These are phyloP conservation scores for Lanmaoa pseudosensibilis DNA, from an alignment of 768 basidiomycete species.

Conservation along the genomic window DNA sequence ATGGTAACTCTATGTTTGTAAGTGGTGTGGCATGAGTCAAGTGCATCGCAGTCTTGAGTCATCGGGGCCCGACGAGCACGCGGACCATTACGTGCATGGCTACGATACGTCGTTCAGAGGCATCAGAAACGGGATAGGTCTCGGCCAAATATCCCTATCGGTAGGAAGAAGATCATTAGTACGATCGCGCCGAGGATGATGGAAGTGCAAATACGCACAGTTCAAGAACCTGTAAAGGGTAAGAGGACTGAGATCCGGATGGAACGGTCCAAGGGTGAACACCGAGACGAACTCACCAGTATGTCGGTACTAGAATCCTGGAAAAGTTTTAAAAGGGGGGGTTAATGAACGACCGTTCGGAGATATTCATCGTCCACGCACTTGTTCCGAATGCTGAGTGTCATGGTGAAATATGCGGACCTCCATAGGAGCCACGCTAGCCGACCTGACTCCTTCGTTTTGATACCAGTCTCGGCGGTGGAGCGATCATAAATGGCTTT, in stretches of 20 bases:
- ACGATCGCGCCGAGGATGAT: slow-evolving; percentile 9
- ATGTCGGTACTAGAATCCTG: slow-evolving; percentile 66
- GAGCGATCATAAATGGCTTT: slow-evolving; percentile 77
- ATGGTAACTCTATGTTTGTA: slow-evolving; percentile 11
- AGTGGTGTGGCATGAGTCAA: background rate
- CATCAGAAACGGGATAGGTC: slow-evolving; percentile 67
- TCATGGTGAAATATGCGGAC: slow-evolving; percentile 79
- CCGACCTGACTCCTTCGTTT: slow-evolving; percentile 63
- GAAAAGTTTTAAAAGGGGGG: background rate
- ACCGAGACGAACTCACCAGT: slow-evolving; percentile 48
- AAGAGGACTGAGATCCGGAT: slow-evolving; percentile 15
- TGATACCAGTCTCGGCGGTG: slow-evolving; percentile 45
- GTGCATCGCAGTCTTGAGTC: background rate
- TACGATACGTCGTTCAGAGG: slow-evolving; percentile 3
- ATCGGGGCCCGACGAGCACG: background rate
- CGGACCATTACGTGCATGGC: background rate
- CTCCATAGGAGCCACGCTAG: slow-evolving; percentile 81
- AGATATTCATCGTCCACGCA: slow-evolving; percentile 32
- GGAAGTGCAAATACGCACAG: slow-evolving; percentile 41
- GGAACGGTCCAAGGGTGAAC: slow-evolving; percentile 1
- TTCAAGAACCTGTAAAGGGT: slow-evolving; percentile 57
- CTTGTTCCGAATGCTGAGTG: slow-evolving; percentile 72
- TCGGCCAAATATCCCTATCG: slow-evolving; percentile 70
- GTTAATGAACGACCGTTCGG: slow-evolving; percentile 9
- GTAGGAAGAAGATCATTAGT: slow-evolving; percentile 9